Conservation (phyloP, 768 basidiomycete genomes). For the Auriscalpium orientale region DNA sequence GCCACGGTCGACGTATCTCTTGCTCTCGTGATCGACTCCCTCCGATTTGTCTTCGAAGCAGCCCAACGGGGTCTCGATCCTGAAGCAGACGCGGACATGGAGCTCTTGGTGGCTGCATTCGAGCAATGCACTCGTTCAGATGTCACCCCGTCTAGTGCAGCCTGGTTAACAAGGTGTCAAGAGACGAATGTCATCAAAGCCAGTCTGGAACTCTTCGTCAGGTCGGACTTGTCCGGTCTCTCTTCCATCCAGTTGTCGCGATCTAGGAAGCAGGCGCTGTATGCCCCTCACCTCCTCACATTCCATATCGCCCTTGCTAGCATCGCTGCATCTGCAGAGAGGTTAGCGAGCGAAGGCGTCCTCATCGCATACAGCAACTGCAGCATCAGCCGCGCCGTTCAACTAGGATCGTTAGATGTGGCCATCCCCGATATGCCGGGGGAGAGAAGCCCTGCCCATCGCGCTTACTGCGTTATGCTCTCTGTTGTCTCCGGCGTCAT, state of each 20-base stretch:
- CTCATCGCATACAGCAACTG: slow-evolving; percentile 80
- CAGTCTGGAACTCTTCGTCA: slow-evolving; percentile 66
- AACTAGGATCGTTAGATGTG: slow-evolving; percentile 64
- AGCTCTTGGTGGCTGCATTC: slow-evolving; percentile 75
- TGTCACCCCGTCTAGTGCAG: slow-evolving; percentile 55
- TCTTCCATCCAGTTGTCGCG: slow-evolving; percentile 60
- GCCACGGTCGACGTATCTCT: slow-evolving; percentile 56
- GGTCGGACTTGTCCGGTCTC: slow-evolving; percentile 61
- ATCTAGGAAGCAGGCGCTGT: slow-evolving; percentile 56
- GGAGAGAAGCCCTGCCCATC: slow-evolving; percentile 73
- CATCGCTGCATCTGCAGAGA: slow-evolving; percentile 70
- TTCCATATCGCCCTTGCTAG: slow-evolving; percentile 84
- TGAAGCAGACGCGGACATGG: slow-evolving; percentile 75
- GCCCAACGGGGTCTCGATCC: slow-evolving; percentile 49
- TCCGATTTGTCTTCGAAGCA: slow-evolving; percentile 55
- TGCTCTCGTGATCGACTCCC: slow-evolving; percentile 58
- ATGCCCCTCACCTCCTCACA: slow-evolving; percentile 69
- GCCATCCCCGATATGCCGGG: slow-evolving; percentile 61
- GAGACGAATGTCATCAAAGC: slow-evolving; percentile 71
- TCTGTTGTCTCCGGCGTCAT: slow-evolving; percentile 70
- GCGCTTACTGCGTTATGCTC: slow-evolving; percentile 79
- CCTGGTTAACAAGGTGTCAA: slow-evolving; percentile 77
- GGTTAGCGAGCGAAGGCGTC: slow-evolving; percentile 78
- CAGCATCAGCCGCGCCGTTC: slow-evolving; percentile 67
- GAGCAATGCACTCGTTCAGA: slow-evolving; percentile 69